Conservation (phyloP, 2,329 filamentous ascomycete species). For the Neonectria hederae region DNA sequence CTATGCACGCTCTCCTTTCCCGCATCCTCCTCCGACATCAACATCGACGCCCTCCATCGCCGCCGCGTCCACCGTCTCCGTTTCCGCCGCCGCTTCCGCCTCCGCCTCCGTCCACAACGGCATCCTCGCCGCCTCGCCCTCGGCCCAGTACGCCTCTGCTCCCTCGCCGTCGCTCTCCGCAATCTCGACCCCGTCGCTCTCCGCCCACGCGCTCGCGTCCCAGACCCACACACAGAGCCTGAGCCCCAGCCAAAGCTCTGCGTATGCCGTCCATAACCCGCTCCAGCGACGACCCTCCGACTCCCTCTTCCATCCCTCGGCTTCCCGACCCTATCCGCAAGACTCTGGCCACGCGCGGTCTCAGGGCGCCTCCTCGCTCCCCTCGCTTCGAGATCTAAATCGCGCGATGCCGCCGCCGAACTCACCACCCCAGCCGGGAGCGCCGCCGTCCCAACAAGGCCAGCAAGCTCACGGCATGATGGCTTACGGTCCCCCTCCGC, state of each 20-base stretch:
- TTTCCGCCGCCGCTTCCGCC: conserved; percentile 12
- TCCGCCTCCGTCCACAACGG: conserved; percentile 15
- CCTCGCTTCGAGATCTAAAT: conserved; percentile 48
- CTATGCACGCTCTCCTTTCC: conserved; percentile 46
- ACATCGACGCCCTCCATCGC: conserved; percentile 23
- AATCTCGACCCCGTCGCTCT: conserved; percentile 25
- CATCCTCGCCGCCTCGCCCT: conserved; percentile 25
- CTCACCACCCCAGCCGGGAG: conserved; percentile 54
- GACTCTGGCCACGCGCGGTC: conserved; percentile 53
- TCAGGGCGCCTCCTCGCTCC: conserved; percentile 56
- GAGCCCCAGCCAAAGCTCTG: conserved; percentile 40
- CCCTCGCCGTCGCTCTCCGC: conserved; percentile 21
- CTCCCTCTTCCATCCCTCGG: conserved; percentile 52
- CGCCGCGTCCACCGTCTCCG: conserved; percentile 22
- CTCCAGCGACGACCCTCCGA: conserved; percentile 53
- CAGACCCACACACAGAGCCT: conserved; percentile 33
- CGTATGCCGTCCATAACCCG: conserved; percentile 45
- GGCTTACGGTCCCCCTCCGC: conserved; percentile 57
- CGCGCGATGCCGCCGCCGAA: conserved; percentile 58
- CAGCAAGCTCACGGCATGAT: conserved; percentile 47
- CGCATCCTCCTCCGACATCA: conserved; percentile 24
- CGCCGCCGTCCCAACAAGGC: conserved; percentile 42
- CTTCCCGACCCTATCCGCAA: conserved; percentile 44
- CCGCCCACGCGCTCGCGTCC: conserved; percentile 34
- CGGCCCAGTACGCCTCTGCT: conserved; percentile 6